Percentiles rank a stretch among this genome's conserved stretches.
These are phyloP conservation scores for Zalaria sp. DNA, from an alignment of 2,329 filamentous ascomycete genomes.

Conservation along the genomic window DNA sequence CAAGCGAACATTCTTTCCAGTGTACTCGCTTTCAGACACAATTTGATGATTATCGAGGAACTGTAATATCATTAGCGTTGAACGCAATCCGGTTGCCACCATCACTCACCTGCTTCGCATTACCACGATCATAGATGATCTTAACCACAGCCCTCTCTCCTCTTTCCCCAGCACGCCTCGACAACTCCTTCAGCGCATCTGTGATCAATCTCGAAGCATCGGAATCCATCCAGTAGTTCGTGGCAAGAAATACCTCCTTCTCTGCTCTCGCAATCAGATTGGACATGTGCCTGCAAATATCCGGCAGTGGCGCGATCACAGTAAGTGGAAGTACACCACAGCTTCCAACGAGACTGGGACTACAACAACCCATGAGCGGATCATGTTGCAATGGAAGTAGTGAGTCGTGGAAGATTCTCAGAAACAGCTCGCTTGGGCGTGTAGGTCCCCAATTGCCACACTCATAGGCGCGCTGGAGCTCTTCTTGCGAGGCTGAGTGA, in stretches of 20 bases:
- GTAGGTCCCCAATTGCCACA: constrained; percentile 56
- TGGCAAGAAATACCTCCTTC: constrained; percentile 58
- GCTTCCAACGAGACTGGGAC: constrained; percentile 44
- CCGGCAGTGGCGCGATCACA: constrained; percentile 53
- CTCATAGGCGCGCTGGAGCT: constrained; percentile 38
- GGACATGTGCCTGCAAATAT: constrained; percentile 60
- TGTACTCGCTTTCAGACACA: constrained; percentile 45
- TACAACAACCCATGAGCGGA: constrained; percentile 38
- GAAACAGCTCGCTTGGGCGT: constrained; percentile 52
- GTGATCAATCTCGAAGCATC: constrained; percentile 54
- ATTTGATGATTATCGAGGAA: constrained; percentile 49
- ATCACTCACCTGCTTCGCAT: constrained; percentile 38
- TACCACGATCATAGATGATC: constrained; percentile 61
- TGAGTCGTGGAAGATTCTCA: constrained; percentile 53
- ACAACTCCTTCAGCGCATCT: constrained; percentile 52
- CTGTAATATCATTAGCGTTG: constrained; percentile 10
- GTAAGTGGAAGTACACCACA: constrained; percentile 53
- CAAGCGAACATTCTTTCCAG: constrained; percentile 39
- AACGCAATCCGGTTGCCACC: background rate
- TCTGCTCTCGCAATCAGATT: constrained; percentile 63
- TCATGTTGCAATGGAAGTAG: constrained; percentile 41
- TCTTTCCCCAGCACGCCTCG: constrained; percentile 45
- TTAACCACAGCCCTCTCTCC: constrained; percentile 51
- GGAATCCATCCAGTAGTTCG: constrained; percentile 62
- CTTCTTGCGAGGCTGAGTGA: constrained; percentile 19